Conservation (phyloP, 495 filamentous ascomycete genomes). For the Immersiella caudata region DNA sequence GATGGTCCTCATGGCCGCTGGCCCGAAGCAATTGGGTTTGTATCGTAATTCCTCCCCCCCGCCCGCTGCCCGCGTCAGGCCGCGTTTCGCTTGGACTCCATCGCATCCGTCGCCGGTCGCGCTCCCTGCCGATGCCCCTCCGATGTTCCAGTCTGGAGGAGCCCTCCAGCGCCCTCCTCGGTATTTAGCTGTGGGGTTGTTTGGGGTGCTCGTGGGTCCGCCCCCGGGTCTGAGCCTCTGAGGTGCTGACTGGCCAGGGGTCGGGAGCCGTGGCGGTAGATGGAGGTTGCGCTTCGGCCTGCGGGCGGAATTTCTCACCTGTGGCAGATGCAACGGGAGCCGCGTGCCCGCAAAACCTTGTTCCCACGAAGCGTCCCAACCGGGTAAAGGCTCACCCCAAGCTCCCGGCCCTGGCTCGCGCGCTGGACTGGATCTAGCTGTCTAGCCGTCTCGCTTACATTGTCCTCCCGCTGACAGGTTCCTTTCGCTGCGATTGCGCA, state of each 20-base stretch:
- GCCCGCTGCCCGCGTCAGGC: slow-evolving; percentile 1
- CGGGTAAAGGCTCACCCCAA: slow-evolving; percentile 32
- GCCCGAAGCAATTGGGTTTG: neutral
- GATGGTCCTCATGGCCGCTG: slow-evolving; percentile 6
- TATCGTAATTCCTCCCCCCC: neutral
- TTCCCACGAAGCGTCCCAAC: slow-evolving; percentile 17
- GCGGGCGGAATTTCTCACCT: slow-evolving; percentile 21
- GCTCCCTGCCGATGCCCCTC: slow-evolving; percentile 10
- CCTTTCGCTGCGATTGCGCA: neutral
- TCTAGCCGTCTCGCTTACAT: neutral
- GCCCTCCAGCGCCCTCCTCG: neutral
- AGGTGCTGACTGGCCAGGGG: slow-evolving; percentile 2
- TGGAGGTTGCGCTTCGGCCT: slow-evolving; percentile 2
- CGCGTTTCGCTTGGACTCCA: slow-evolving; percentile 6
- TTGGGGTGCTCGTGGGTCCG: slow-evolving; percentile 12
- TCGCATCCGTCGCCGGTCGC: neutral
- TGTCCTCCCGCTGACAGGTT: neutral
- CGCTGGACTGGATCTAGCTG: neutral
- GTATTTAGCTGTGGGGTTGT: slow-evolving; percentile 14
- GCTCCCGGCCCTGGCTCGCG: neutral
- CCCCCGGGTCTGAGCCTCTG: neutral
- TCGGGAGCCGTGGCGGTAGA: slow-evolving; percentile 27
- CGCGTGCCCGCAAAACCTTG: slow-evolving; percentile 18
- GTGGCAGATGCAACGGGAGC: neutral
- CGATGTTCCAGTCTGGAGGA: slow-evolving; percentile 13